These are phyloP conservation scores for Aspergillus costaricaensis DNA, from an alignment of 2,329 filamentous ascomycete species.

Conservation along the genomic window DNA sequence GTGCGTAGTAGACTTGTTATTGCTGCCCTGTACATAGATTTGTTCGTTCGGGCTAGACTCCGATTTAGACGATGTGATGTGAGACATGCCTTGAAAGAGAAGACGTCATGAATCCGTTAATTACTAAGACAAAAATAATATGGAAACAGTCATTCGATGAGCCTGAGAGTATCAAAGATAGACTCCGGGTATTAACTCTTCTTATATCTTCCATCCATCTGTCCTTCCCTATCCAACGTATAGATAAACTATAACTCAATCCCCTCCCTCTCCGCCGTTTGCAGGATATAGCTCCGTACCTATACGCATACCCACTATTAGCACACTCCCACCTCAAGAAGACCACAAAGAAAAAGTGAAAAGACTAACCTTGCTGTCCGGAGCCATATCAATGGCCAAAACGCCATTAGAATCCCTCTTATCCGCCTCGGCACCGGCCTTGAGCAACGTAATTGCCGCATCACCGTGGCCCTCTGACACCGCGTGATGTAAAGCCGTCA, in stretches of 20 bases:
- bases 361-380: conserved; percentile 73
- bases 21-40: conserved; percentile 11
- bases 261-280: conserved; percentile 80
- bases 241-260: conserved; percentile 57
- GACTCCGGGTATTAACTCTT: conserved; percentile 12
- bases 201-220: not conserved
- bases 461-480: conserved; percentile 67
- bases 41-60: conserved; percentile 2
- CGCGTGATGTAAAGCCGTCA: conserved; percentile 84
- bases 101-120: conserved; percentile 1
- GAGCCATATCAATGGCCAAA: conserved; percentile 77
- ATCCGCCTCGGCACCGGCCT: conserved; percentile 78
- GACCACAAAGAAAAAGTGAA: conserved; percentile 1
- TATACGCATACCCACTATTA: conserved; percentile 33
- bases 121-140: not conserved
- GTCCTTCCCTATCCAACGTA: not conserved
- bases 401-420: conserved; percentile 72
- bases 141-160: not conserved
- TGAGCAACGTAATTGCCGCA: conserved; percentile 77
- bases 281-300: conserved; percentile 75
- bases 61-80: conserved; percentile 18
- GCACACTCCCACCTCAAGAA: not conserved
- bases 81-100: conserved; percentile 12
- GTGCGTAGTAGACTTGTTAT: not conserved
- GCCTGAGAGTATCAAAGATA: not conserved